Conservation (phyloP, 163 green algal species). For the Smithsoniella earleae region DNA sequence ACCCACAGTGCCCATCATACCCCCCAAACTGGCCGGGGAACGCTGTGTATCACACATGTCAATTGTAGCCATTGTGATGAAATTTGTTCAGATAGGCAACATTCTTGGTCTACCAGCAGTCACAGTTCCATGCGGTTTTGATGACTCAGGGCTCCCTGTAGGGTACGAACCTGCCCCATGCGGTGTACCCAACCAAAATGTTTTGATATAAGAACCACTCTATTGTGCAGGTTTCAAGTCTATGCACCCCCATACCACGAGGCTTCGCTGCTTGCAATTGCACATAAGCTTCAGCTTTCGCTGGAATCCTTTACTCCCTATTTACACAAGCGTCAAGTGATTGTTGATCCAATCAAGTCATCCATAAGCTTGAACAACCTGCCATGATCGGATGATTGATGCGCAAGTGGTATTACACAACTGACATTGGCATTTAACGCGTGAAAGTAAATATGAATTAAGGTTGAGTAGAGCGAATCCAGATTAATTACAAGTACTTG, state of each 20-base stretch:
- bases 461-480: no score
- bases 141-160: neutral
- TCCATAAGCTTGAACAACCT: no score
- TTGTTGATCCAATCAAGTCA: neutral
- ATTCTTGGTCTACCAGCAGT: constrained; percentile 2
- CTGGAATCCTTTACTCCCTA: no score
- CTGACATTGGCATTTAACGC: no score
- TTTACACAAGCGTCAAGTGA: neutral
- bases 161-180: neutral
- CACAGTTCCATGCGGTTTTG: neutral
- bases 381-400: no score
- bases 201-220: no score
- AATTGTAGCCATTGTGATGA: neutral
- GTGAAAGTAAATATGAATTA: no score
- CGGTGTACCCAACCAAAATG: no score
- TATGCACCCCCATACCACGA: neutral
- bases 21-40: neutral
- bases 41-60: neutral
- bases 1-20: neutral
- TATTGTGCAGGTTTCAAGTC: neutral
- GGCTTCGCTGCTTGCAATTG: neutral
- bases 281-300: neutral
- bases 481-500: no score
- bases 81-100: constrained; percentile 10
- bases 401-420: no score